Evolutionary conservation across 139 green algal species (phyloP), one percentile per base, ranked within the genome.

Genomic region (Chlamydomonas urium): DNA sequence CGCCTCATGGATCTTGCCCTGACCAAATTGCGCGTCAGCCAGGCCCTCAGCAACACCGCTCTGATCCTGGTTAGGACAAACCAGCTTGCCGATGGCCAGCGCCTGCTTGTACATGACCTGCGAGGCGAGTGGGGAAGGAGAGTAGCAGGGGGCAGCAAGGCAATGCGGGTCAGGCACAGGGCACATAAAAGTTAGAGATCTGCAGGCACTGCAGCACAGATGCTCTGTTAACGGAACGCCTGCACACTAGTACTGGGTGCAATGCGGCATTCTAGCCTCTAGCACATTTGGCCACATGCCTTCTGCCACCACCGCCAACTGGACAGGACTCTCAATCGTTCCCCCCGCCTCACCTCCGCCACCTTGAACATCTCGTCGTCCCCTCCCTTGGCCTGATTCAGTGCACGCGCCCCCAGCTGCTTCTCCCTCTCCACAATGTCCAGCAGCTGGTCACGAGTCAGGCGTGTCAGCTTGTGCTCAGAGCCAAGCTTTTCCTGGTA

Each of bases 101-200:
- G 65, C 70, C 57, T 75, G 70, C 58, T 75, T 75, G 59, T 48
- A 75, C 70, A 75, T 75, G 42, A 75, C 70, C 38, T 75, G 50
- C 28, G 58, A 36, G 26, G 61, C 42, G 38, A 47, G 61, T 31
- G 65, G 58, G 3, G 38, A 61, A 2, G 38, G 2, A 3, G 23
- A 34, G 38, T 17, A 26, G 26, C 53, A 63, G 26, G 26, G 53
- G 53, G 24, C 53, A 63, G 10, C 53, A 63, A 63, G 24, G 53
- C 26, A 31, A 26, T 5, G 42, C 10, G 42, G 10, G 14, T 50
- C 42, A 50, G 42, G 42, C 10, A 50, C 42, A 50, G 42, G 42
- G n/a, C n/a, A n/a, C n/a, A n/a, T n/a, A n/a, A n/a, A n/a, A n/a
- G n/a, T n/a, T n/a, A n/a, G n/a, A n/a, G n/a, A n/a, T n/a, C n/a